phyloP scores from a whole-genome alignment of 352 stramenopile species.

The Phytophthora multivora region DNA sequence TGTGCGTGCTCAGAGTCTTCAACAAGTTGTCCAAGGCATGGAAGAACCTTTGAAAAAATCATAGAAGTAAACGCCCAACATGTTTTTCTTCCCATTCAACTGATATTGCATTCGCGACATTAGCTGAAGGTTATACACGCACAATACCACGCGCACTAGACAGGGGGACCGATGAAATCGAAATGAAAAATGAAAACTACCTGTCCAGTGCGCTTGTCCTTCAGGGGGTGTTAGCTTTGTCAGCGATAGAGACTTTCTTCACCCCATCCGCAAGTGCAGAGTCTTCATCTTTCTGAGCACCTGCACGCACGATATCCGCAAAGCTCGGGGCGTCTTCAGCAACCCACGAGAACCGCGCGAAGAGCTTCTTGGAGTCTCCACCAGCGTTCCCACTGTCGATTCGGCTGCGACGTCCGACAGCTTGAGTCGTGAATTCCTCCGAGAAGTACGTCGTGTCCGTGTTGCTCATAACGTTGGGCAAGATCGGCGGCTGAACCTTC shows the following conservation, averaged over 20 bases:
- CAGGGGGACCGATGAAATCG: conserved; percentile 9
- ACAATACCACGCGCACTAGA: conserved; percentile 8
- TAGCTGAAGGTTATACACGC: conserved; percentile 10
- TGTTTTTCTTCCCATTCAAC: conserved; percentile 1
- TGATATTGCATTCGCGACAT: conserved; percentile 5
- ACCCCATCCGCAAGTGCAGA: conserved; percentile 17
- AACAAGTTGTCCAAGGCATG: conserved; percentile 34
- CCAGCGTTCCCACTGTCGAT: conserved; percentile 33
- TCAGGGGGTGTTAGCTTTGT: conserved; percentile 16
- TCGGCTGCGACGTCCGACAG: conserved; percentile 59
- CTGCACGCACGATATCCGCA: conserved; percentile 51
- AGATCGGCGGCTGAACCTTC: conserved; percentile 89
- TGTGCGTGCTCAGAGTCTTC: conserved; percentile 19
- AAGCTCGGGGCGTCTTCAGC: conserved; percentile 64
- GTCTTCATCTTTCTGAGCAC: conserved; percentile 9
- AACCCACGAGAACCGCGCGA: conserved; percentile 78
- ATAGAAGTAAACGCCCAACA: no score
- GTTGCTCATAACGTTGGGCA: conserved; percentile 87
- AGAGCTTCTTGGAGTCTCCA: conserved; percentile 56
- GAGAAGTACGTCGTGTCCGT: conserved; percentile 95
- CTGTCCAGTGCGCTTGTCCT: conserved; percentile 18
- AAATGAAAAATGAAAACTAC: conserved; percentile 26
- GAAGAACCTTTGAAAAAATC: background rate
- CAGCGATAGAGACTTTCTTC: conserved; percentile 23
- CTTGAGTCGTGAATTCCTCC: conserved; percentile 88